Base-by-base conservation (phyloP, 2,329 filamentous ascomycete genomes). In the Cryphonectria naterciae region DNA sequence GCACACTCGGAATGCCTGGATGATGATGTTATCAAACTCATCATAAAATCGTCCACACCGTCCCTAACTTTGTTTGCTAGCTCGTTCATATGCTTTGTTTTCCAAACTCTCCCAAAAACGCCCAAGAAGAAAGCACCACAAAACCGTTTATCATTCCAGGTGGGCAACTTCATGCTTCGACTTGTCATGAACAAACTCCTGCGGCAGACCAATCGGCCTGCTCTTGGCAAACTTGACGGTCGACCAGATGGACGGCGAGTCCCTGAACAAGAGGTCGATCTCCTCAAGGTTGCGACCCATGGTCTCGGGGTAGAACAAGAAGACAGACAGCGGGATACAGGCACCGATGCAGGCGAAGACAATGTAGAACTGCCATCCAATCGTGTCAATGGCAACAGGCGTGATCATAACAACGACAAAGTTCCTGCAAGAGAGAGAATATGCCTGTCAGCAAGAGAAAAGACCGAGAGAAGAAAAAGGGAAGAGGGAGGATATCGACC, bases 361-460 rank as follows among this genome's bases (percentile, higher is more conserved):
- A 41, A 87, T 83, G 77, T 85, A 87, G 78, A 85, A 86, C 71
- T 80, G 77, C 77, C 83, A 88, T 25, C 83, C 83, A 70, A 90
- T 87, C 2, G 78, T 84, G 66, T 82, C 79, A 67, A 87, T 82
- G 11, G 84, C 85, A 11, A 85, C 81, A 7, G 81, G 83, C 0
- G 82, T 84, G 64, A 83, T 77, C 80, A 83, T 82, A 22, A 80
- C 77, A 19, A 84, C 80, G n/a, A 84, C 78, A 70, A 85, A 84
- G 77, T 84, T 83, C 80, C 77, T 76, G 8, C 19, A n/a, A 49
- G 46, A 49, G 43, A 49, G 39, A 43, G 22, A 37, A 37, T 22
- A 1, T 3, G 13, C 6, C 0, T 28, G 65, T 72, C 46, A 73
- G 65, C 41, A 17, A 35, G 49, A 22, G 10, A 8, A 15, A 19